Evolutionary conservation across 345 rosid genomes (phyloP).

Genomic region (Sonneratia caseolaris): DNA sequence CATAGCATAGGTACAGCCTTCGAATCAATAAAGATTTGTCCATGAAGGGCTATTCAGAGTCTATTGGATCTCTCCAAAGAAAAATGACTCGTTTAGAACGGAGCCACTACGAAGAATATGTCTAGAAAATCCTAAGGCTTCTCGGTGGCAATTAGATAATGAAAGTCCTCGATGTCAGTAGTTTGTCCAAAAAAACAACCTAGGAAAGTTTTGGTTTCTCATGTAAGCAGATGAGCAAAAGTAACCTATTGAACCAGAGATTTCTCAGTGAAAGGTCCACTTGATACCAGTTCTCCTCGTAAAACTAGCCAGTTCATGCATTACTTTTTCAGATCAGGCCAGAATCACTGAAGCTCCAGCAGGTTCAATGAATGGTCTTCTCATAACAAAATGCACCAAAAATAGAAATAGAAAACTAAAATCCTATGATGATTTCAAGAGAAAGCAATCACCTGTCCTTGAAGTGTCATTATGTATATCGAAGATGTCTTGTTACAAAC

Average conservation of each 20-base stretch:
- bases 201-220: neutral
- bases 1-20: too few species aligned
- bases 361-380: neutral
- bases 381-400: neutral
- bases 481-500: conserved; percentile 95
- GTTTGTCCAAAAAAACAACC: neutral
- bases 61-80: too few species aligned
- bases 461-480: conserved; percentile 88
- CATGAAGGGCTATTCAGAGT: too few species aligned
- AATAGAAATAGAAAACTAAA: neutral
- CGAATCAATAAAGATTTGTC: too few species aligned
- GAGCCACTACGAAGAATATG: neutral
- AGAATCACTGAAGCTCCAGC: neutral
- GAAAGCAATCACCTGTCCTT: conserved; percentile 65
- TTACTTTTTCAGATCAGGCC: neutral
- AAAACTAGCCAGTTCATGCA: neutral
- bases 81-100: too few species aligned
- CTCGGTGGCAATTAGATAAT: too few species aligned
- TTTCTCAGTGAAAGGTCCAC: too few species aligned
- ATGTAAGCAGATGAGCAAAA: neutral
- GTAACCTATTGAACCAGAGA: neutral
- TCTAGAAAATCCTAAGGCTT: neutral
- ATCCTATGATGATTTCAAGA: neutral
- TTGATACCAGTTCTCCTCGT: too few species aligned
- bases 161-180: neutral